Percentiles rank a stretch among this genome's conserved stretches.
Evolutionary conservation across 306 rosid species (phyloP).

Genomic region (Citrullus amarus): DNA sequence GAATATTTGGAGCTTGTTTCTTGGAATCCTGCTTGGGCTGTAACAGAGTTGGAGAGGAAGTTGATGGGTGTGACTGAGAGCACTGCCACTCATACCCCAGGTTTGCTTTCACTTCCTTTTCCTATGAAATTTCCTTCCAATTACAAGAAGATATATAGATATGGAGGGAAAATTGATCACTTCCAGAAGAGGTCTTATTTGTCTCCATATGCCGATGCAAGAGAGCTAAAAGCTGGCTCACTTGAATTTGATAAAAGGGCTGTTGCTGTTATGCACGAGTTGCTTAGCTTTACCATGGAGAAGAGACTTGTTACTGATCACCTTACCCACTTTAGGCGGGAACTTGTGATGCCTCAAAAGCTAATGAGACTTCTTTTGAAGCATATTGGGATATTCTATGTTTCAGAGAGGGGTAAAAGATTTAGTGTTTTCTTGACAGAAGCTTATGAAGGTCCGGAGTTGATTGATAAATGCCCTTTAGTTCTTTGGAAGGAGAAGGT

Average conservation of each 20-base stretch:
- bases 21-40: conserved; percentile 74
- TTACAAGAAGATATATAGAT: conserved; percentile 38
- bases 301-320: conserved; percentile 88
- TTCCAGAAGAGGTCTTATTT: conserved; percentile 66
- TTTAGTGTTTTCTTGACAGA: conserved; percentile 66
- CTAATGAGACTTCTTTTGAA: conserved; percentile 81
- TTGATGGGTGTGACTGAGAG: conserved; percentile 17
- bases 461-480: conserved; percentile 67
- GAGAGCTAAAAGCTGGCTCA: conserved; percentile 50
- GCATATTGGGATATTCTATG: conserved; percentile 78
- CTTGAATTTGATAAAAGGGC: conserved; percentile 84
- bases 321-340: conserved; percentile 75
- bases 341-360: conserved; percentile 85
- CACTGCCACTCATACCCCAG: conserved; percentile 21
- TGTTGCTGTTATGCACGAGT: conserved; percentile 76
- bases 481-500: conserved; percentile 69
- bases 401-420: conserved; percentile 91
- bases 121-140: conserved; percentile 65
- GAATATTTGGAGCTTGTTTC: conserved; percentile 68
- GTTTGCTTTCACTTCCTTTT: conserved; percentile 34
- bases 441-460: conserved; percentile 62
- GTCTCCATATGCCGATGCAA: conserved; percentile 82
- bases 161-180: conserved; percentile 47
- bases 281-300: conserved; percentile 69
- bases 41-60: conserved; percentile 76